Evolutionary conservation across 2,329 filamentous ascomycete genomes (phyloP).

Genomic region (Lecanosticta acicola): DNA sequence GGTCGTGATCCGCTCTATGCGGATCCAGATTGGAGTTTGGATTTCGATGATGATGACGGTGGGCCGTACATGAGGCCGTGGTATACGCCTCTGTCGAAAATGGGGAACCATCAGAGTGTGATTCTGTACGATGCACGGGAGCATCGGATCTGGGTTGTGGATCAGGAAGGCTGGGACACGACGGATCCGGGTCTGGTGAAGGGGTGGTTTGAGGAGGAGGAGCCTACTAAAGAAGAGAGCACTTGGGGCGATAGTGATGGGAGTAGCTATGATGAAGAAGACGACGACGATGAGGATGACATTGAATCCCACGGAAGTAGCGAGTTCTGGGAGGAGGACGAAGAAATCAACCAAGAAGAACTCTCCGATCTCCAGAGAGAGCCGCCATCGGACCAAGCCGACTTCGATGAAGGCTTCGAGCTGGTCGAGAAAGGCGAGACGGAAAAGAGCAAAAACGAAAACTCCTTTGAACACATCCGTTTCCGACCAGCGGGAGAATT

Average conservation of each 20-base stretch:
- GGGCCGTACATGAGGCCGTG: constrained; percentile 12
- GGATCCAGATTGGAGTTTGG: neutral
- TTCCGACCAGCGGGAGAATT: constrained; percentile 8
- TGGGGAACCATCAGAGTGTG: constrained; percentile 8
- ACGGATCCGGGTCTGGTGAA: constrained; percentile 6
- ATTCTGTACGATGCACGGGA: constrained; percentile 9
- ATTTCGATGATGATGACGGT: constrained; percentile 7
- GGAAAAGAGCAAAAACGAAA: constrained; percentile 1
- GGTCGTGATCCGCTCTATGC: constrained; percentile 7
- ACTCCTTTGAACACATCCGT: constrained; percentile 6
- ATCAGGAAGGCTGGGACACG: constrained; percentile 4
- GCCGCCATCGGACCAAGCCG: constrained; percentile 3
- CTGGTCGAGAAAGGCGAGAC: constrained; percentile 1
- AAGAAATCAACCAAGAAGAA: constrained; percentile 1
- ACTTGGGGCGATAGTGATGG: constrained; percentile 7
- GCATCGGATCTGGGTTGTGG: constrained; percentile 11
- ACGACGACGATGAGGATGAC: neutral
- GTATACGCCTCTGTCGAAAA: constrained; percentile 6
- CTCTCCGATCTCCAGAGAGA: constrained; percentile 5
- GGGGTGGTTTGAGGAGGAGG: neutral
- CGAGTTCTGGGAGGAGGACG: constrained; percentile 5
- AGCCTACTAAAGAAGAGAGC: constrained; percentile 9
- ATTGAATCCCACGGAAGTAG: constrained; percentile 6
- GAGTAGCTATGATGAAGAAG: constrained; percentile 2
- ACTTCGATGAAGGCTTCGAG: constrained; percentile 13